Evolutionary conservation across 805 yeast genomes (phyloP), one percentile per base, ranked within the genome.

Genomic region (Candida morakotiae): DNA sequence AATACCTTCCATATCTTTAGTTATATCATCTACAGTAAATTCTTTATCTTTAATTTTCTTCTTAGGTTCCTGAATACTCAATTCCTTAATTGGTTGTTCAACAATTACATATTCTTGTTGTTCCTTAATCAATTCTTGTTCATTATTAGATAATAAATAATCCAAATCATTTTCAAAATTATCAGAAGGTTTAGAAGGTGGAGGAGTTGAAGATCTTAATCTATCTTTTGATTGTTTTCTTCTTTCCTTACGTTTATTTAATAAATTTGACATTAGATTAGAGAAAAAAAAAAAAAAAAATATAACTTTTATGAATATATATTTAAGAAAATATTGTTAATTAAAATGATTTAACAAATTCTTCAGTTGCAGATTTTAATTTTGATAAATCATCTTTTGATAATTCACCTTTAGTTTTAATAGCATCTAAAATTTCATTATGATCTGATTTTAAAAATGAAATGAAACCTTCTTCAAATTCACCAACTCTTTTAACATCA

Each of bases 401-500:
- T 60, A 93, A 80, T 74, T 83, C 85, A 77, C 98, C 98, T 73
- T 80, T 77, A 59, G 74, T 79, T 73, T 79, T 83, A 69, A 93
- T 87, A 55, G 93, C 26, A 37, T 79, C 79, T 58, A 91, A 72
- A 70, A 94, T 73, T 48, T 78, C 91, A 55, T 83, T 57, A 73
- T 88, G 91, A 77, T 86, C 87, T 54, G 97, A 70, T 77, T 87
- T 84, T 72, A 93, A 80, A 81, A 84, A 81, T 55, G 95, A 77
- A 67, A 85, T 74, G 89, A 89, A 93, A 60, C 87, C 81, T 58
- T 79, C 73, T 83, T 93, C 99, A 65, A 86, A 93, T 67, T 84
- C 86, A 67, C 75, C 87, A 60, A 93, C 80, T 72, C 87, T 84
- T 65, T 82, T 80, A 54, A 91, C 73, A 54, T 93, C 85, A 58